A percentile compares a stretch with the other conserved stretches of the same genome.
These are phyloP conservation scores for Lactuca sativa DNA, from an alignment of 129 eudicot species.

Conservation along the genomic window DNA sequence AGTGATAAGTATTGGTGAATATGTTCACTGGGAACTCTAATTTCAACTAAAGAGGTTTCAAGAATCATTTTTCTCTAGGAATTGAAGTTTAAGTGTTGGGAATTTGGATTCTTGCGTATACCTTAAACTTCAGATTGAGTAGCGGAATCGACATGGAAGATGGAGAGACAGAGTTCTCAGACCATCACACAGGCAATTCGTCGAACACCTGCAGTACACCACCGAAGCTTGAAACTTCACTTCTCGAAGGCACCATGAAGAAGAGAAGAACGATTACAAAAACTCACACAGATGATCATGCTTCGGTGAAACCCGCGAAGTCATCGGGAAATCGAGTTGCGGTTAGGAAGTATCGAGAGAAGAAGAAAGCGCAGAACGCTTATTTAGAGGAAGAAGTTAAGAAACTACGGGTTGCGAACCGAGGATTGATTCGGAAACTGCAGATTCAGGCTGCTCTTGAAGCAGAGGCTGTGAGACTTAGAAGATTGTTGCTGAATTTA, in stretches of 20 bases:
- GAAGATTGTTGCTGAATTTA: constrained; percentile 41
- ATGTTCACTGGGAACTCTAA: constrained; percentile 11
- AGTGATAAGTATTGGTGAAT: constrained; percentile 24
- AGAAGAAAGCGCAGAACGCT: constrained; percentile 62
- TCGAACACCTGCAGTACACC: constrained; percentile 28
- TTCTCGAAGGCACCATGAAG: constrained; percentile 28
- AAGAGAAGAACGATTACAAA: constrained; percentile 41
- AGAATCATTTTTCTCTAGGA: neutral
- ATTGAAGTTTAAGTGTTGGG: neutral
- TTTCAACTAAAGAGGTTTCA: neutral
- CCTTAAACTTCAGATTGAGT: constrained; percentile 6
- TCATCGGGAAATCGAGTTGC: constrained; percentile 64
- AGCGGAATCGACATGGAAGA: constrained; percentile 42
- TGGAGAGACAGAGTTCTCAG: constrained; percentile 42
- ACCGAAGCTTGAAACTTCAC: constrained; percentile 32
- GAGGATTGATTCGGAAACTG: constrained; percentile 45
- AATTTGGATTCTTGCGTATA: constrained; percentile 4
- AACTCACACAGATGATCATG: constrained; percentile 26
- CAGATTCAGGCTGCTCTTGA: constrained; percentile 53
- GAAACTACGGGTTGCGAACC: constrained; percentile 50
- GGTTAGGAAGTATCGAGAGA: constrained; percentile 69
- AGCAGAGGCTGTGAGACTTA: constrained; percentile 51
- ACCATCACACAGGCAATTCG: constrained; percentile 28
- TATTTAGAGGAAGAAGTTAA: constrained; percentile 66
- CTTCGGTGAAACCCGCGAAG: constrained; percentile 20